These are phyloP conservation scores for Eragrostis tef DNA, from an alignment of 202 grass and related monocot species.

Conservation along the genomic window DNA sequence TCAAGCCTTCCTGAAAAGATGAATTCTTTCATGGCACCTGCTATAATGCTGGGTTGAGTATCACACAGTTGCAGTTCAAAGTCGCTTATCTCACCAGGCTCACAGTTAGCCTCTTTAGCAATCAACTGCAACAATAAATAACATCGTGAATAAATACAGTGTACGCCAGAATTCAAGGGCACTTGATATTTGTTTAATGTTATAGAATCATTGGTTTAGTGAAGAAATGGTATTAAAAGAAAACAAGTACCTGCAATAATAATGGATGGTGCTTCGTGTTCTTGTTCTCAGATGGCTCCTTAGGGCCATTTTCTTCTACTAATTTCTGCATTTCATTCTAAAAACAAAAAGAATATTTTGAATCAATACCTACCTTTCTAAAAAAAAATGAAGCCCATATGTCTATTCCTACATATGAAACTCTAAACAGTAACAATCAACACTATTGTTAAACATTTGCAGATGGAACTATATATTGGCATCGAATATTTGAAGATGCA, in stretches of 20 bases:
- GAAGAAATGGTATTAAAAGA: slow-evolving; percentile 2
- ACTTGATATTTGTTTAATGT: slow-evolving; percentile 31
- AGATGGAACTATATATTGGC: not conserved
- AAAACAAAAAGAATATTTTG: slow-evolving; percentile 13
- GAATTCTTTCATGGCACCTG: slow-evolving; percentile 91
- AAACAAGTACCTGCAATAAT: slow-evolving; percentile 73
- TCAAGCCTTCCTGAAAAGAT: slow-evolving; percentile 97
- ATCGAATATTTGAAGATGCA: no score
- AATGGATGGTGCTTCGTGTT: slow-evolving; percentile 75
- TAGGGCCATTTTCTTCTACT: slow-evolving; percentile 58
- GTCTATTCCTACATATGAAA: not conserved
- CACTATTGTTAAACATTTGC: slow-evolving; percentile 20
- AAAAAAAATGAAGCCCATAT: slow-evolving; percentile 9
- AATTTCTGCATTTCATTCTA: slow-evolving; percentile 77
- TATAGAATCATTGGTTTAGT: slow-evolving; percentile 19
- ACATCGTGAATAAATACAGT: slow-evolving; percentile 17
- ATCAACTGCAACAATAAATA: slow-evolving; percentile 65
- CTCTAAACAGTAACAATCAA: not conserved
- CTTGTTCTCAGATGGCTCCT: slow-evolving; percentile 55
- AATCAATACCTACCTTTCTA: slow-evolving; percentile 15
- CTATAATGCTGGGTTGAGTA: slow-evolving; percentile 83
- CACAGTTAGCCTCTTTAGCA: slow-evolving; percentile 71
- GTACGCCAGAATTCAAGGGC: not conserved
- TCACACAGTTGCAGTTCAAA: slow-evolving; percentile 96
- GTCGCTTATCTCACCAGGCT: slow-evolving; percentile 79